These are phyloP conservation scores for Acanthamoeba culbertsoni DNA, from an alignment of 208 protist genomes.

Conservation along the genomic window DNA sequence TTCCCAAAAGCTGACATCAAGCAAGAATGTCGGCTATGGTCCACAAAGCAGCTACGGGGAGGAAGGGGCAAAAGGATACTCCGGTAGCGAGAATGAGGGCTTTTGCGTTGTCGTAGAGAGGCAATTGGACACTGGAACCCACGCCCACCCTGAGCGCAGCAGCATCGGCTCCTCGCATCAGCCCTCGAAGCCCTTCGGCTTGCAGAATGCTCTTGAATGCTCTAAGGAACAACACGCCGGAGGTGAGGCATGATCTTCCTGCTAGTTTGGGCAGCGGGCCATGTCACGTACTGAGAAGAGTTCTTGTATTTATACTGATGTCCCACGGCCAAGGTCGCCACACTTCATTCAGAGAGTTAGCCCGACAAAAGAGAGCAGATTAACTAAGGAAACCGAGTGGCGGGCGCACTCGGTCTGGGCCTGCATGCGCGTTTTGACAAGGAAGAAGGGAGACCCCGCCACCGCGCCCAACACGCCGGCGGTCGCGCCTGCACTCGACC, in stretches of 20 bases:
- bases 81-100: not conserved
- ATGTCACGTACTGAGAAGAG: not conserved
- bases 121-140: conserved; percentile 67
- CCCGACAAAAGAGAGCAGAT: not conserved
- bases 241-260: not conserved
- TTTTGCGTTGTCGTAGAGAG: conserved; percentile 65
- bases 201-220: not conserved
- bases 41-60: not conserved
- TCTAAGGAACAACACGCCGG: not conserved
- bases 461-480: conserved; percentile 56
- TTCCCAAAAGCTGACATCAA: not conserved
- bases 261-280: not conserved
- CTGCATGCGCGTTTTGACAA: conserved; percentile 66
- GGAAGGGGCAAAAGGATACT: not conserved
- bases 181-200: not conserved
- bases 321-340: not conserved
- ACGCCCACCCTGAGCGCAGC: conserved; percentile 59
- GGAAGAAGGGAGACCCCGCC: conserved; percentile 64
- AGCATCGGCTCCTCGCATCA: not conserved
- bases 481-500: conserved; percentile 52
- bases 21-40: not conserved
- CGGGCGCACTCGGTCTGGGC: not conserved
- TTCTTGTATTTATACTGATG: conserved; percentile 63
- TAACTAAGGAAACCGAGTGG: not conserved
- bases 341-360: not conserved